Percentiles rank a stretch among this genome's conserved stretches.
phyloP scores from a whole-genome alignment of 2,329 filamentous ascomycete species.

The Plenodomus lindquistii region DNA sequence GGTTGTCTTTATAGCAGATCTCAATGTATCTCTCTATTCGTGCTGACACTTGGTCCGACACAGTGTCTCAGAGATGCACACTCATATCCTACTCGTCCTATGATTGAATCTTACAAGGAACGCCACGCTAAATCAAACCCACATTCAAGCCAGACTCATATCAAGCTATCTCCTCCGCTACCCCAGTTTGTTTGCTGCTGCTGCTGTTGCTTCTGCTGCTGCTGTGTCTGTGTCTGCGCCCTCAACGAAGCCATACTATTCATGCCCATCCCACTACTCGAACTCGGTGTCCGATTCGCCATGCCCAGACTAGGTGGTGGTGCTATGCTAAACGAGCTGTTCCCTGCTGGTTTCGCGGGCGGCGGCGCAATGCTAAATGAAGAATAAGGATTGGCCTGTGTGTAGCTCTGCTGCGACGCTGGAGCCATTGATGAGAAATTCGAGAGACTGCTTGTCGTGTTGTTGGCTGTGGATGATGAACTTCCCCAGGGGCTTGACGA shows the following conservation, averaged over 20 bases:
- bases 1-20: too few relatives aligned
- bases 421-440: conserved; percentile 60
- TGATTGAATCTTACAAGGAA: too few relatives aligned
- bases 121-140: background rate
- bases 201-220: conserved; percentile 22
- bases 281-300: conserved; percentile 17
- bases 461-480: conserved; percentile 14
- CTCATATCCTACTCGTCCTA: too few relatives aligned
- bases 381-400: conserved; percentile 36
- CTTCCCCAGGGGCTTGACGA: conserved; percentile 31
- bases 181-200: conserved; percentile 26
- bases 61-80: too few relatives aligned
- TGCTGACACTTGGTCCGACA: too few relatives aligned
- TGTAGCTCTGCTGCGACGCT: conserved; percentile 32
- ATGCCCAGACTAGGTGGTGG: conserved; percentile 25
- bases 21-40: too few relatives aligned
- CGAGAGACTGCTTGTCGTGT: conserved; percentile 28
- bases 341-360: conserved; percentile 21
- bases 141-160: conserved; percentile 14
- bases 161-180: conserved; percentile 33
- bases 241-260: conserved; percentile 28
- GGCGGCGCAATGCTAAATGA: conserved; percentile 47
- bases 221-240: conserved; percentile 28
- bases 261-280: conserved; percentile 36
- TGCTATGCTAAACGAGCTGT: conserved; percentile 30